phyloP scores from a whole-genome alignment of 345 rosid genomes.

The Euphorbia tirucalli region DNA sequence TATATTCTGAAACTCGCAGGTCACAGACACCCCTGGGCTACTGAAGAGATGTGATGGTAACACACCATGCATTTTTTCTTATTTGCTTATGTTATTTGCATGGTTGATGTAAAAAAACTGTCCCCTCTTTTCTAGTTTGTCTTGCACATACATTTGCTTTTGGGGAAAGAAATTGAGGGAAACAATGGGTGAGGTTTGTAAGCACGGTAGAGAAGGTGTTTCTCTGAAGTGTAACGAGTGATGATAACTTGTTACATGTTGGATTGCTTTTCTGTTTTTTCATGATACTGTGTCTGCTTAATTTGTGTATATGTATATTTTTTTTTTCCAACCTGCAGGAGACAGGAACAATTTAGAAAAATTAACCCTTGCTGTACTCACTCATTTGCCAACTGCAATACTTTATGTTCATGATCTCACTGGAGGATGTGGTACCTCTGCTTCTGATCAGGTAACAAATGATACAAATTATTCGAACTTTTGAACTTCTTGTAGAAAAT shows the following conservation, averaged over 20 bases:
- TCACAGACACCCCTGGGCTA: conserved; percentile 95
- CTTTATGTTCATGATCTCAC: conserved; percentile 89
- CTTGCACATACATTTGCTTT: neutral
- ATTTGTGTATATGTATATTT: neutral
- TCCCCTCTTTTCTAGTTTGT: too few relatives aligned
- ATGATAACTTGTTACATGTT: neutral
- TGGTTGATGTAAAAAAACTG: neutral
- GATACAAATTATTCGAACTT: neutral
- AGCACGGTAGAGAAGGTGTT: neutral
- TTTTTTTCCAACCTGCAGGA: conserved; percentile 43
- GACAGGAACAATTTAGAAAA: conserved; percentile 89
- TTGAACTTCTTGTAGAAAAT: neutral
- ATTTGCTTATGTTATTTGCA: neutral
- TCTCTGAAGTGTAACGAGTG: neutral
- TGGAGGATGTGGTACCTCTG: conserved; percentile 93
- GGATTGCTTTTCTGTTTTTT: neutral
- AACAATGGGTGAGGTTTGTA: neutral
- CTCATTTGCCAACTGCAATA: conserved; percentile 89
- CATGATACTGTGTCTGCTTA: conserved; percentile 7
- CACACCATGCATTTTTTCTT: conserved; percentile 3
- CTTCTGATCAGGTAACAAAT: conserved; percentile 77
- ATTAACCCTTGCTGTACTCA: conserved; percentile 87
- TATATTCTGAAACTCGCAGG: conserved; percentile 44
- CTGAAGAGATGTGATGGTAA: conserved; percentile 84
- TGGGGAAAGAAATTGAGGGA: neutral